phyloP scores from a whole-genome alignment of 2,329 filamentous ascomycete species.

The Fusarium duplospermum region DNA sequence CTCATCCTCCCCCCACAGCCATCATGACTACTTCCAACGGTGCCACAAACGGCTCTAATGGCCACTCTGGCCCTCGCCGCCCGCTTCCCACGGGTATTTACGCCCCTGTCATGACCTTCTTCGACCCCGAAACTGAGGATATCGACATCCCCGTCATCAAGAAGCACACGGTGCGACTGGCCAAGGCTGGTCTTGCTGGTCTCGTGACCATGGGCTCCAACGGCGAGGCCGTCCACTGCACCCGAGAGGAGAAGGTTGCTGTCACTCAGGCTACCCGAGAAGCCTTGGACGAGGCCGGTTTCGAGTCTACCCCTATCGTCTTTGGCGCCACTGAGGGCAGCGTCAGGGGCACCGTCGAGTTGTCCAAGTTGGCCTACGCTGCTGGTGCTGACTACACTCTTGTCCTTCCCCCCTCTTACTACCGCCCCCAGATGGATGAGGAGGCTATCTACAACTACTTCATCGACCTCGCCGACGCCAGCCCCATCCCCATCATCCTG shows the following conservation, averaged over 20 bases:
- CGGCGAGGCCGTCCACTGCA: constrained; percentile 88
- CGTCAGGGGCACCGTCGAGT: constrained; percentile 82
- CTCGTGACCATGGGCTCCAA: constrained; percentile 92
- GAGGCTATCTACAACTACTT: constrained; percentile 80
- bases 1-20: constrained; percentile 6
- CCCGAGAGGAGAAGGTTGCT: constrained; percentile 78
- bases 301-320: constrained; percentile 80
- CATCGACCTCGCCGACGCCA: constrained; percentile 78
- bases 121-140: constrained; percentile 84
- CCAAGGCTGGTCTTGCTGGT: constrained; percentile 80
- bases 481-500: constrained; percentile 81
- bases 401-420: constrained; percentile 85
- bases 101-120: constrained; percentile 91
- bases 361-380: constrained; percentile 73
- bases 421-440: constrained; percentile 80
- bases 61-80: constrained; percentile 52
- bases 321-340: constrained; percentile 85
- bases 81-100: constrained; percentile 86
- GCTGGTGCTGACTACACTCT: constrained; percentile 85
- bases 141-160: constrained; percentile 84
- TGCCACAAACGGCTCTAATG: constrained; percentile 36
- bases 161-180: constrained; percentile 82
- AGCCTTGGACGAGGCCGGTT: constrained; percentile 84
- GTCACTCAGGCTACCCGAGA: constrained; percentile 83
- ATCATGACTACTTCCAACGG: constrained; percentile 45